A percentile compares a stretch with the other conserved stretches of the same genome.
Evolutionary conservation across 257 asterid species (phyloP).

Genomic region (Solanum infundibuliforme): DNA sequence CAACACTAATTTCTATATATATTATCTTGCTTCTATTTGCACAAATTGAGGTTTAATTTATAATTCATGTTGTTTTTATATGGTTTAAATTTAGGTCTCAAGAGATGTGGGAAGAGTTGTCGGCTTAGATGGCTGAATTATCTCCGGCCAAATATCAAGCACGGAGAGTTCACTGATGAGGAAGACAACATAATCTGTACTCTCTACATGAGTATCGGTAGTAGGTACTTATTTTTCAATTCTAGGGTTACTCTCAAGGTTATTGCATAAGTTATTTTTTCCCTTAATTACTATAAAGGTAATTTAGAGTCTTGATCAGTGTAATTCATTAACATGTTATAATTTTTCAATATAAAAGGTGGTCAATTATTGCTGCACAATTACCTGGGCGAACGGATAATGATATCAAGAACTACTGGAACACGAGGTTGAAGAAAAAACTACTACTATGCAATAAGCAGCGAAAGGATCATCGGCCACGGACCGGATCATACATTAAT

Average conservation of each 20-base stretch:
- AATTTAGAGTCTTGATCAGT: not conserved
- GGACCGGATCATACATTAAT: not conserved
- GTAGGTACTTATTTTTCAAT: conserved; percentile 12
- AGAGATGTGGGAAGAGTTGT: conserved; percentile 42
- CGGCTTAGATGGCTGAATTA: conserved; percentile 40
- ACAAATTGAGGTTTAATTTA: not conserved
- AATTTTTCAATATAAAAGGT: conserved; percentile 4
- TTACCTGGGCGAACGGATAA: conserved; percentile 34
- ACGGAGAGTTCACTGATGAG: conserved; percentile 35
- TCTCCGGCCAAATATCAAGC: conserved; percentile 32
- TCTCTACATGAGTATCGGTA: conserved; percentile 30
- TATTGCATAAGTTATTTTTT: not conserved
- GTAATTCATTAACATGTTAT: not conserved
- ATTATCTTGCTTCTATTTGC: not conserved
- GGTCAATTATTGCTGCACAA: conserved; percentile 36
- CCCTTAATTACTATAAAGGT: not conserved
- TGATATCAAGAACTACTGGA: conserved; percentile 37
- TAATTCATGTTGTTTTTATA: not conserved
- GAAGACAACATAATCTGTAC: conserved; percentile 33
- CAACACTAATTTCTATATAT: not conserved
- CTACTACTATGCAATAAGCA: conserved; percentile 11
- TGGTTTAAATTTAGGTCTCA: conserved; percentile 15
- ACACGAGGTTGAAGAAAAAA: conserved; percentile 32
- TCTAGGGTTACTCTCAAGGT: not conserved
- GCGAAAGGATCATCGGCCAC: conserved; percentile 12